Percentiles rank a stretch among this genome's conserved stretches.
Conservation (phyloP, 352 stramenopile species). For the Phytopythium aichiense region DNA sequence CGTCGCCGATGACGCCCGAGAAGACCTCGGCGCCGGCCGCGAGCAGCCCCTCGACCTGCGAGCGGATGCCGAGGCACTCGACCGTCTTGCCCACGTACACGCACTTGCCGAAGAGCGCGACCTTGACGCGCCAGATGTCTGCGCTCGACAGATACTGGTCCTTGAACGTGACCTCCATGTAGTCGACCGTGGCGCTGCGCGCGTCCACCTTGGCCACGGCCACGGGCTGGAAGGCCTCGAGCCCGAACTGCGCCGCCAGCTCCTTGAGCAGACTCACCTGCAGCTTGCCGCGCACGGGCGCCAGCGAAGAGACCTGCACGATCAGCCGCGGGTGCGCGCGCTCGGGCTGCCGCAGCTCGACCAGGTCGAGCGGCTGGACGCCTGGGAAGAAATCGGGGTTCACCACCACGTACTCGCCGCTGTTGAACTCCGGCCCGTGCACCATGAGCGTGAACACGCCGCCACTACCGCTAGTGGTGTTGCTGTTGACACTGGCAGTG, state of each 20-base stretch:
- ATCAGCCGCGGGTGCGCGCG: conserved; percentile 56
- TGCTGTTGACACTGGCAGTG: not conserved
- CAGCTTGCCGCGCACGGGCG: conserved; percentile 63
- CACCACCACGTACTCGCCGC: conserved; percentile 63
- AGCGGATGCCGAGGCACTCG: conserved; percentile 73
- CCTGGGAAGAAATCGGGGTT: conserved; percentile 74
- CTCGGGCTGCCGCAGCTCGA: conserved; percentile 61
- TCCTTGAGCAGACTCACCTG: conserved; percentile 79
- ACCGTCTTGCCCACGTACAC: conserved; percentile 77
- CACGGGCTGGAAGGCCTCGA: conserved; percentile 60
- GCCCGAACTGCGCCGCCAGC: conserved; percentile 62
- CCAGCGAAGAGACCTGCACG: conserved; percentile 56
- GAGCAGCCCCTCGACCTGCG: conserved; percentile 89
- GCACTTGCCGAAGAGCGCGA: conserved; percentile 68
- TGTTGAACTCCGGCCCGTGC: conserved; percentile 64
- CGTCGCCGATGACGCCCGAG: conserved; percentile 92
- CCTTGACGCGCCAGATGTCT: conserved; percentile 89
- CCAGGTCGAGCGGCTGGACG: conserved; percentile 46
- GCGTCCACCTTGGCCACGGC: conserved; percentile 53
- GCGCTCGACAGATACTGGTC: conserved; percentile 90
- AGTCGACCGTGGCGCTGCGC: conserved; percentile 63
- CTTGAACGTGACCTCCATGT: conserved; percentile 88
- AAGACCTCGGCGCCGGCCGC: conserved; percentile 57
- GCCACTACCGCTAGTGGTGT: conserved; percentile 28
- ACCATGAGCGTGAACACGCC: conserved; percentile 60